A percentile compares a stretch with the other conserved stretches of the same genome.
phyloP scores from a whole-genome alignment of 1,284 basidiomycete species.

The Rhizoctonia solani region DNA sequence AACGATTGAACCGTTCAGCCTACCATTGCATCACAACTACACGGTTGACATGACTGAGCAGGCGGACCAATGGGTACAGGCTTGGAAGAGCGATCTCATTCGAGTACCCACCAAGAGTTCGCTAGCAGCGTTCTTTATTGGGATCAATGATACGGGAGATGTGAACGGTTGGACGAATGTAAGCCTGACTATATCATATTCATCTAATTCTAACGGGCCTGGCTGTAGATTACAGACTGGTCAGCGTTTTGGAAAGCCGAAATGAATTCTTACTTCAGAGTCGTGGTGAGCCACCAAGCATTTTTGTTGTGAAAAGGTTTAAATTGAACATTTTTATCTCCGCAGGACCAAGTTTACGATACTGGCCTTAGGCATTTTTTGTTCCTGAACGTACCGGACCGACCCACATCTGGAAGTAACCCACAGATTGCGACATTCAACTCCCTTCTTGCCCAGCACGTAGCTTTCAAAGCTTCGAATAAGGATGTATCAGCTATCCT shows the following conservation, averaged over 20 bases:
- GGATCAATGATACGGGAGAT: conserved; percentile 62
- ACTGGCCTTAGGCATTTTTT: conserved; percentile 54
- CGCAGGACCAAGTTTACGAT: conserved; percentile 50
- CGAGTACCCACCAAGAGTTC: conserved; percentile 48
- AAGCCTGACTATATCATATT: conserved; percentile 29
- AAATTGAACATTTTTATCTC: too few species aligned
- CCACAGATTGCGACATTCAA: conserved; percentile 53
- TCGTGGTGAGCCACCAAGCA: conserved; percentile 58
- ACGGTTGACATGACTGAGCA: conserved; percentile 56
- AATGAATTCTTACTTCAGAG: conserved; percentile 57
- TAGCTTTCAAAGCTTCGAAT: conserved; percentile 47
- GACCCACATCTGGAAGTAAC: conserved; percentile 48
- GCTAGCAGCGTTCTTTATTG: conserved; percentile 61
- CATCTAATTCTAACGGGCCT: not conserved
- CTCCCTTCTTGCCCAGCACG: conserved; percentile 47
- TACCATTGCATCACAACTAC: conserved; percentile 52
- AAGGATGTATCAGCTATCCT: conserved; percentile 49
- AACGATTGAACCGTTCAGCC: conserved; percentile 38
- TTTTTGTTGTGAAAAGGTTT: too few species aligned
- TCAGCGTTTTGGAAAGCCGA: conserved; percentile 56
- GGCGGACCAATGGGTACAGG: conserved; percentile 53
- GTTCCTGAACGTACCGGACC: conserved; percentile 60
- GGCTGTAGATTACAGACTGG: conserved; percentile 41
- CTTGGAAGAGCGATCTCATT: not conserved
- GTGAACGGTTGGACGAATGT: conserved; percentile 54